phyloP scores from a whole-genome alignment of 345 rosid genomes.

The Populus simonii region DNA sequence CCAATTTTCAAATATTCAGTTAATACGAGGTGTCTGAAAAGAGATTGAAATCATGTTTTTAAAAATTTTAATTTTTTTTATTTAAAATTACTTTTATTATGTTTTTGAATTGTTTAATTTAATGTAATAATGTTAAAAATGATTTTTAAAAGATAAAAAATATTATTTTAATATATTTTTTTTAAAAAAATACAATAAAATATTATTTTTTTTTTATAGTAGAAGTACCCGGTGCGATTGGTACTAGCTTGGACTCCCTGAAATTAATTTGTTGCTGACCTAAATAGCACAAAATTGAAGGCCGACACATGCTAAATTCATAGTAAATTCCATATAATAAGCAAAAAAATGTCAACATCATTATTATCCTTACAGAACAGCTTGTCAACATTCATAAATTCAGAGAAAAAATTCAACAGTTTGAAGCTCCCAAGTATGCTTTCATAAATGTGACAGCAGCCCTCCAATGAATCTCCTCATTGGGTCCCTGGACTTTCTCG shows the following conservation, averaged over 20 bases:
- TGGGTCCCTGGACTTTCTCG: constrained; percentile 59
- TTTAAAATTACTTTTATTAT: too few species aligned
- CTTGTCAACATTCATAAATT: not conserved
- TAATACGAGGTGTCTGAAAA: too few species aligned
- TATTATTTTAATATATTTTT: too few species aligned
- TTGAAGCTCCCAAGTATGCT: constrained; percentile 55
- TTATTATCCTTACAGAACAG: not conserved
- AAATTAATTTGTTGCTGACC: not conserved
- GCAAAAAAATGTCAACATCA: not conserved
- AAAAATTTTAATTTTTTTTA: too few species aligned
- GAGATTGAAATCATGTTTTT: rapidly evolving
- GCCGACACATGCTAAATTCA: not conserved
- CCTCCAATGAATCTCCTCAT: constrained; percentile 77
- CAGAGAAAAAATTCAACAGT: constrained; percentile 35
- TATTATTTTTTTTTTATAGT: too few species aligned
- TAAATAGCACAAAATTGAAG: not conserved
- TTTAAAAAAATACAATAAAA: too few species aligned
- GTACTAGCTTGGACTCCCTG: not conserved
- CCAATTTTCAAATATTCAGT: too few species aligned
- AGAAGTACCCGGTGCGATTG: not conserved
- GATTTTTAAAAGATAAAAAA: too few species aligned
- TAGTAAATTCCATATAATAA: not conserved
- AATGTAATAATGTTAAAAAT: too few species aligned
- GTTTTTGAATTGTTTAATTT: too few species aligned
- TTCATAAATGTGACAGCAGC: constrained; percentile 58